These are phyloP conservation scores for Danielia reshetovae DNA, from an alignment of 805 yeast genomes.

Conservation along the genomic window DNA sequence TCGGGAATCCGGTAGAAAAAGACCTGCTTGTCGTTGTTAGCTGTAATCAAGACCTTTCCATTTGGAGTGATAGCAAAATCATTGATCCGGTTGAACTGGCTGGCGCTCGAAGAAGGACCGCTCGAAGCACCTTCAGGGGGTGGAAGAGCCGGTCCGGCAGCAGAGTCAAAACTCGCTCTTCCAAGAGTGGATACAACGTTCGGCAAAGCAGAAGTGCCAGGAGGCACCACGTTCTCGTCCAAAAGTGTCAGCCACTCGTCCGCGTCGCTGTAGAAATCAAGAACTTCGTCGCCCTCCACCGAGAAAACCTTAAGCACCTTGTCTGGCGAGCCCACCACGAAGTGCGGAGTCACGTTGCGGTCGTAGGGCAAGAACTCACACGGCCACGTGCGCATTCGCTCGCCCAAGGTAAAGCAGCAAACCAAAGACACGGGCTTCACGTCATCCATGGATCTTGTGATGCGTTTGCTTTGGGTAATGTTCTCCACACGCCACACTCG, in stretches of 20 bases:
- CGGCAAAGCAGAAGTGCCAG: too few species aligned
- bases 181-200: background rate
- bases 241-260: conserved; percentile 21
- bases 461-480: conserved; percentile 20
- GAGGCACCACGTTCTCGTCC: conserved; percentile 7
- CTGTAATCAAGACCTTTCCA: conserved; percentile 57
- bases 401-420: conserved; percentile 39
- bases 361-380: conserved; percentile 65
- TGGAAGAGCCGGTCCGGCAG: too few species aligned
- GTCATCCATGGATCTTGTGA: conserved; percentile 25
- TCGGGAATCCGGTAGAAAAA: conserved; percentile 55
- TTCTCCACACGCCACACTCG: conserved; percentile 60
- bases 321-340: conserved; percentile 77
- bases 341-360: conserved; percentile 31
- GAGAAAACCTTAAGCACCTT: conserved; percentile 44
- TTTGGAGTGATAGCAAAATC: conserved; percentile 67
- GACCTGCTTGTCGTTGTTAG: conserved; percentile 59
- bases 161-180: background rate
- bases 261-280: conserved; percentile 39
- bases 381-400: conserved; percentile 37
- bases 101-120: conserved; percentile 3
- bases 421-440: conserved; percentile 14
- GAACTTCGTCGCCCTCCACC: conserved; percentile 36
- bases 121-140: background rate
- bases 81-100: conserved; percentile 49